phyloP scores from a whole-genome alignment of 176 grass and related monocot genomes.

The Microstegium vimineum region DNA sequence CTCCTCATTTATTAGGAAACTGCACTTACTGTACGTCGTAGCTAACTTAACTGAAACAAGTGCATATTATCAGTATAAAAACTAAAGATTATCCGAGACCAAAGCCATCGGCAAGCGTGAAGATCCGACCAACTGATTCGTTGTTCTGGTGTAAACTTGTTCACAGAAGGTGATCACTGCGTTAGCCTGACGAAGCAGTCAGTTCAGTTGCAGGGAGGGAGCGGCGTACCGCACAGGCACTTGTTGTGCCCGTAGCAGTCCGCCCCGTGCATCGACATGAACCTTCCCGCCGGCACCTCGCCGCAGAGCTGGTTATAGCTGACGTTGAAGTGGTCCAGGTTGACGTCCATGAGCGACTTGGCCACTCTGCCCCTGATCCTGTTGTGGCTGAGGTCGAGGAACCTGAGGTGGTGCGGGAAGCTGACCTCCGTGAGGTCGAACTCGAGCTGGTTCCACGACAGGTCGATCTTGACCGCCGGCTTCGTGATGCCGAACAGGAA shows the following conservation, averaged over 20 bases:
- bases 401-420: constrained; percentile 56
- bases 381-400: constrained; percentile 87
- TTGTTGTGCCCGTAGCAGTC: constrained; percentile 52
- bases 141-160: not conserved
- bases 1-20: not conserved
- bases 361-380: constrained; percentile 52
- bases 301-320: constrained; percentile 80
- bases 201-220: constrained; percentile 37
- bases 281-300: constrained; percentile 58
- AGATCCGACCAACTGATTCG: not conserved
- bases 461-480: constrained; percentile 51
- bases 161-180: not conserved
- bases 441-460: constrained; percentile 76
- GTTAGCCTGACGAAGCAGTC: not conserved
- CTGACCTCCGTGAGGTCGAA: constrained; percentile 58
- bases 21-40: too few species aligned
- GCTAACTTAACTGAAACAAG: not conserved
- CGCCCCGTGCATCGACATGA: constrained; percentile 25
- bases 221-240: constrained; percentile 66
- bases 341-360: constrained; percentile 53
- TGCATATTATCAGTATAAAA: not conserved
- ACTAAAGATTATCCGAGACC: not conserved
- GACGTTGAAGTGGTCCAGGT: constrained; percentile 48
- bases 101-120: not conserved
- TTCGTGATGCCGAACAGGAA: constrained; percentile 54